These are phyloP conservation scores for Diaporthe australafricana DNA, from an alignment of 2,329 filamentous ascomycete genomes.

Conservation along the genomic window DNA sequence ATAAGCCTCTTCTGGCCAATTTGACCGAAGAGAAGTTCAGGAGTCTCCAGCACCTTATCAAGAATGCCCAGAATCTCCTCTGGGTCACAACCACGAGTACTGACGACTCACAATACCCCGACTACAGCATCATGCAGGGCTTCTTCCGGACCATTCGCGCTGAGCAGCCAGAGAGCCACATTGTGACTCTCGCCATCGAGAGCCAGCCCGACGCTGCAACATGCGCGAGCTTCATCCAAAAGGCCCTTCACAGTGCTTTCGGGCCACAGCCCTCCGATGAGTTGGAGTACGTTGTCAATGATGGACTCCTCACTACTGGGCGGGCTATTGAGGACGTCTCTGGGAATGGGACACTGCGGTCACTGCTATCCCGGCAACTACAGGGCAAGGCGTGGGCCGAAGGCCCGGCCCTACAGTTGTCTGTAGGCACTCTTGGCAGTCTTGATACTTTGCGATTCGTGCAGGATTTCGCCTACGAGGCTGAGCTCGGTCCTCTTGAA, in stretches of 20 bases:
- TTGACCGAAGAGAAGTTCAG: constrained; percentile 2
- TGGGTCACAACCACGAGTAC: constrained; percentile 20
- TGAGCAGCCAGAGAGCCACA: constrained; percentile 9
- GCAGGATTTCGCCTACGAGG: constrained; percentile 36
- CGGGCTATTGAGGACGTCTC: constrained; percentile 10
- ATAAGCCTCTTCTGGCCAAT: background rate
- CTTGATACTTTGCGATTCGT: constrained; percentile 37
- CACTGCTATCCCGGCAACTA: background rate
- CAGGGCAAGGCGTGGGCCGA: constrained; percentile 13
- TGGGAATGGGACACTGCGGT: background rate
- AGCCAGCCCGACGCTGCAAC: background rate
- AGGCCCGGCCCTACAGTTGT: constrained; percentile 23
- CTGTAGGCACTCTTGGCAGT: constrained; percentile 26
- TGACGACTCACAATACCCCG: constrained; percentile 2
- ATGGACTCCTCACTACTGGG: background rate
- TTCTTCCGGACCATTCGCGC: constrained; percentile 15
- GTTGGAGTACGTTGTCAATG: constrained; percentile 6
- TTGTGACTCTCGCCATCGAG: constrained; percentile 26
- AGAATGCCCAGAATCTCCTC: background rate
- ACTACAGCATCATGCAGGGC: constrained; percentile 20
- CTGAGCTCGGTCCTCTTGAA: constrained; percentile 37
- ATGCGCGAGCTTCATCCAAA: background rate
- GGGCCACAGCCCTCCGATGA: background rate
- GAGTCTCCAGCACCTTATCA: constrained; percentile 1
- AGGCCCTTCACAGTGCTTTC: background rate